phyloP scores from a whole-genome alignment of 2,329 filamentous ascomycete species.

The Calonectria pseudoturangicola region DNA sequence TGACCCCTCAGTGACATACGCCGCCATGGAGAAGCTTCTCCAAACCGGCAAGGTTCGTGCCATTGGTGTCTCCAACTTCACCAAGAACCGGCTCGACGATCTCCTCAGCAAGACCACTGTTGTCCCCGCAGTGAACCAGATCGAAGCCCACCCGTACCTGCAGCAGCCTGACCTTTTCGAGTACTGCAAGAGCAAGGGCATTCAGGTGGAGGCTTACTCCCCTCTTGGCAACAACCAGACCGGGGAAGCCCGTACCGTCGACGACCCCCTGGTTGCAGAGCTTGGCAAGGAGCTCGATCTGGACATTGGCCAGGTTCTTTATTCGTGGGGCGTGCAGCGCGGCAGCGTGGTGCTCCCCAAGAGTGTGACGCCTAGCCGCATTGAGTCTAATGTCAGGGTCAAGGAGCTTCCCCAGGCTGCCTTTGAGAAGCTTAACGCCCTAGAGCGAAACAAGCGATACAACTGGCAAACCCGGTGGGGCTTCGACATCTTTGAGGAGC shows the following conservation, averaged over 20 bases:
- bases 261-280: conserved; percentile 68
- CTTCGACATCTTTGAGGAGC: conserved; percentile 66
- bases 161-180: conserved; percentile 75
- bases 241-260: conserved; percentile 66
- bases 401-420: conserved; percentile 59
- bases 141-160: conserved; percentile 81
- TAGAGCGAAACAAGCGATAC: conserved; percentile 66
- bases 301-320: conserved; percentile 65
- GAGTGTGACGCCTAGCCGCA: conserved; percentile 78
- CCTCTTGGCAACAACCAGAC: conserved; percentile 75
- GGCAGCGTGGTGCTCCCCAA: conserved; percentile 81
- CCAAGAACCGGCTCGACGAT: conserved; percentile 62
- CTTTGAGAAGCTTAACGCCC: conserved; percentile 60
- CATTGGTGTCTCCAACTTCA: conserved; percentile 72
- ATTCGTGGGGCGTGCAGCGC: conserved; percentile 76
- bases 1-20: conserved; percentile 64
- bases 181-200: conserved; percentile 74
- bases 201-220: conserved; percentile 78
- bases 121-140: conserved; percentile 79
- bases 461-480: conserved; percentile 66
- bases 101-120: conserved; percentile 70
- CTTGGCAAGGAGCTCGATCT: conserved; percentile 65
- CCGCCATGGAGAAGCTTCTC: conserved; percentile 63
- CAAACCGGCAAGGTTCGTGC: conserved; percentile 62
- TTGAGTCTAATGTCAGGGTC: conserved; percentile 77